A percentile compares a stretch with the other conserved stretches of the same genome.
These are phyloP conservation scores for Aureobasidium musti DNA, from an alignment of 2,329 filamentous ascomycete species.

Conservation along the genomic window DNA sequence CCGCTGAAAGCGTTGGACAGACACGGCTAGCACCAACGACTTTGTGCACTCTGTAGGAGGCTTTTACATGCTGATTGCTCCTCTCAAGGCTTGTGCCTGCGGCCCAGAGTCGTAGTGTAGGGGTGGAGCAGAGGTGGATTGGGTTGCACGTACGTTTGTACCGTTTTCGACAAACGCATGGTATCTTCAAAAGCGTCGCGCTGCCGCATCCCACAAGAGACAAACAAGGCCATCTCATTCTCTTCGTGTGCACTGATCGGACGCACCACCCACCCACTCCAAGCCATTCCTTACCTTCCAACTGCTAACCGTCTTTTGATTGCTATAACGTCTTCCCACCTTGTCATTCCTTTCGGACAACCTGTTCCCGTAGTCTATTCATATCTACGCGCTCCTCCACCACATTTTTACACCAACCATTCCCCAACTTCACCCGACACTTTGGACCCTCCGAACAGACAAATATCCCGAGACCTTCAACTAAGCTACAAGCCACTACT, in stretches of 20 bases:
- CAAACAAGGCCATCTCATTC: conserved; percentile 20
- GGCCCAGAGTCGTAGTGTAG: conserved; percentile 17
- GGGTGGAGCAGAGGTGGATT: conserved; percentile 12
- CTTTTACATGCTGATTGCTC: conserved; percentile 23
- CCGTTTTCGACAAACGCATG: conserved; percentile 27
- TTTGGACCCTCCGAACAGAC: conserved; percentile 5
- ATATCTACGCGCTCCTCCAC: conserved; percentile 20
- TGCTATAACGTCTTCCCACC: conserved; percentile 25
- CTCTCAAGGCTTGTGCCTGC: conserved; percentile 13
- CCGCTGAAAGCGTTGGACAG: conserved; percentile 20
- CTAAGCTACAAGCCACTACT: conserved; percentile 16
- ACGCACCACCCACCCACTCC: background rate
- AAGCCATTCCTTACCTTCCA: conserved; percentile 20
- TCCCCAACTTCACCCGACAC: conserved; percentile 14
- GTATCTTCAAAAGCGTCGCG: conserved; percentile 21
- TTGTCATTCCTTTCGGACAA: conserved; percentile 23
- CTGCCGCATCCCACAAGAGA: conserved; percentile 11
- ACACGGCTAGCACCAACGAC: conserved; percentile 20
- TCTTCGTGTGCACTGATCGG: conserved; percentile 8
- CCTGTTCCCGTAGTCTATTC: background rate
- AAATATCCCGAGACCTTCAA: conserved; percentile 7
- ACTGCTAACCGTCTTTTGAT: conserved; percentile 27
- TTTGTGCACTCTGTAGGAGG: conserved; percentile 21
- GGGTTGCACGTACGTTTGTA: conserved; percentile 23
- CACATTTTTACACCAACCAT: conserved; percentile 4